phyloP scores from a whole-genome alignment of 176 grass and related monocot genomes.

The Carex kokanica region DNA sequence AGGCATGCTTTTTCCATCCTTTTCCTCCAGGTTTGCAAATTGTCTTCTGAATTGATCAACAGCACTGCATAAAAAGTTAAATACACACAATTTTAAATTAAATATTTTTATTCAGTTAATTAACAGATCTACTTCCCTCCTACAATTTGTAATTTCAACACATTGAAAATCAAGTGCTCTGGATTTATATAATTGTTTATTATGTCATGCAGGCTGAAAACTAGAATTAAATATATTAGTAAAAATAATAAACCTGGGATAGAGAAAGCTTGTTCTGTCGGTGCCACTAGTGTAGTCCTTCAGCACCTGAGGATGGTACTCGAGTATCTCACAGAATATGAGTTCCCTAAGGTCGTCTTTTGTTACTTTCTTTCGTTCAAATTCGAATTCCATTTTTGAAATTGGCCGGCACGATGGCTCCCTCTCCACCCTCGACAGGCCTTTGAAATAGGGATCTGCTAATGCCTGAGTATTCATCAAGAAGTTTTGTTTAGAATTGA shows the following conservation, averaged over 20 bases:
- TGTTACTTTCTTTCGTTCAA: conserved; percentile 73
- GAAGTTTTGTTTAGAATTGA: background rate
- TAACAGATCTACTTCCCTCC: too few species aligned
- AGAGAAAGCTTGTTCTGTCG: conserved; percentile 65
- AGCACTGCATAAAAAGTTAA: conserved; percentile 52
- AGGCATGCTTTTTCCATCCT: conserved; percentile 52
- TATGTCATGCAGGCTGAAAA: background rate
- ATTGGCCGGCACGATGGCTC: conserved; percentile 86
- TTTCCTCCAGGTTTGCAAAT: conserved; percentile 89
- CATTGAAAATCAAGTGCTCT: conserved; percentile 3
- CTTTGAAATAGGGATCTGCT: conserved; percentile 85
- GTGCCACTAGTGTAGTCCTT: conserved; percentile 60
- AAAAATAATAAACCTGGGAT: conserved; percentile 62
- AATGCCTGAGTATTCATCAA: conserved; percentile 51
- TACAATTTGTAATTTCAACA: background rate
- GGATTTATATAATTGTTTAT: background rate
- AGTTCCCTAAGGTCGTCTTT: conserved; percentile 93
- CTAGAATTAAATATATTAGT: background rate
- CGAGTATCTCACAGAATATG: conserved; percentile 86
- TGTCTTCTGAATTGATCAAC: conserved; percentile 93
- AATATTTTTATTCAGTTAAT: background rate
- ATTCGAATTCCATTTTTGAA: conserved; percentile 95
- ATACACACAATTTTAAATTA: background rate
- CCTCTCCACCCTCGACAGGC: conserved; percentile 72
- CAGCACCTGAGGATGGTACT: conserved; percentile 84